These are phyloP conservation scores for Colletotrichum zoysiae DNA, from an alignment of 2,329 filamentous ascomycete genomes.

Conservation along the genomic window DNA sequence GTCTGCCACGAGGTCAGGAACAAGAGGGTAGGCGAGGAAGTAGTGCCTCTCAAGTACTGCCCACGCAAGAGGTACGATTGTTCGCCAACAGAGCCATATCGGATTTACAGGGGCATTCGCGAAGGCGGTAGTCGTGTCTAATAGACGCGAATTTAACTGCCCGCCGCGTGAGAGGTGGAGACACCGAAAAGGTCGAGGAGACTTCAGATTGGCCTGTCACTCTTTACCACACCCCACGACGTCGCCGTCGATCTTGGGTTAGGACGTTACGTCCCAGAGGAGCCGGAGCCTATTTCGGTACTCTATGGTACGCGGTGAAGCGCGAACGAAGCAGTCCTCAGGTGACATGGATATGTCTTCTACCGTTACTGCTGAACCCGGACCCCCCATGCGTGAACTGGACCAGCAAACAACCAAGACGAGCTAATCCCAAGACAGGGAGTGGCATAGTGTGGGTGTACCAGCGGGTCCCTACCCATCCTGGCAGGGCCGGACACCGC, in stretches of 20 bases:
- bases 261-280: constrained; percentile 32
- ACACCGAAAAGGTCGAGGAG: constrained; percentile 45
- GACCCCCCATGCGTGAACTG: constrained; percentile 31
- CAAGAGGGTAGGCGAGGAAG: constrained; percentile 18
- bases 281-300: constrained; percentile 30
- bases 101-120: constrained; percentile 26
- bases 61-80: constrained; percentile 15
- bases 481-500: constrained; percentile 39
- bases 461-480: constrained; percentile 34
- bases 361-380: constrained; percentile 33
- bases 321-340: constrained; percentile 33
- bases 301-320: constrained; percentile 33
- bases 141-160: constrained; percentile 49
- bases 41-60: constrained; percentile 22
- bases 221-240: constrained; percentile 51
- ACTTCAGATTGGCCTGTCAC: constrained; percentile 48
- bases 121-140: constrained; percentile 45
- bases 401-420: constrained; percentile 37
- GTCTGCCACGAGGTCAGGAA: constrained; percentile 16
- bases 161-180: constrained; percentile 48
- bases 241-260: constrained; percentile 50
- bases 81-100: constrained; percentile 33
- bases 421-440: constrained; percentile 33
- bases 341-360: constrained; percentile 41
- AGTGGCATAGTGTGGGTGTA: constrained; percentile 38